Percentiles rank a stretch among this genome's conserved stretches.
phyloP scores from a whole-genome alignment of 805 yeast genomes.

The Zygosaccharomyces lentus region DNA sequence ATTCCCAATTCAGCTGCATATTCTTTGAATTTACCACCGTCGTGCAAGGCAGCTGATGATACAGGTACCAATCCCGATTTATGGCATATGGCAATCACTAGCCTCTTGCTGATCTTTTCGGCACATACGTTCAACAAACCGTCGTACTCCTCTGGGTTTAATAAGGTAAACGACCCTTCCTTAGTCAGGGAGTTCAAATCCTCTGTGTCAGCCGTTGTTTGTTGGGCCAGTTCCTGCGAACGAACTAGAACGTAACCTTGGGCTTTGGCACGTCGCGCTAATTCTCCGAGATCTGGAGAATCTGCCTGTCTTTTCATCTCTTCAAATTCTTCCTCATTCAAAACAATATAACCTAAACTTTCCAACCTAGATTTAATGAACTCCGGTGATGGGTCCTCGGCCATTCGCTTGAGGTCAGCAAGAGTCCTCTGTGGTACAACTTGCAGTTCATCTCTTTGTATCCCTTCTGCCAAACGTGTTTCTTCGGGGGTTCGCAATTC shows the following conservation, averaged over 20 bases:
- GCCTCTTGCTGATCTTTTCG: constrained; percentile 16
- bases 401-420: constrained; percentile 17
- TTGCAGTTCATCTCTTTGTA: neutral
- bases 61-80: constrained; percentile 24
- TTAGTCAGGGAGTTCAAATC: constrained; percentile 2
- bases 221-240: neutral
- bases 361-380: constrained; percentile 21
- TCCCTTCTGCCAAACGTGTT: constrained; percentile 7
- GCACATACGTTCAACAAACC: constrained; percentile 6
- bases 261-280: constrained; percentile 10
- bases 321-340: constrained; percentile 16
- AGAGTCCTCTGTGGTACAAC: constrained; percentile 19
- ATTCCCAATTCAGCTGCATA: constrained; percentile 25
- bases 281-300: constrained; percentile 17
- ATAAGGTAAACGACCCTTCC: constrained; percentile 9
- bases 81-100: constrained; percentile 19
- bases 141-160: constrained; percentile 11
- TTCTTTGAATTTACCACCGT: constrained; percentile 16
- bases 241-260: constrained; percentile 10
- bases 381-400: constrained; percentile 24
- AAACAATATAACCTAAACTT: constrained; percentile 8
- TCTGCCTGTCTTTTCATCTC: constrained; percentile 6
- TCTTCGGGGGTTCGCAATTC: constrained; percentile 3
- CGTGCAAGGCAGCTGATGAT: constrained; percentile 13
- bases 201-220: neutral